phyloP scores from a whole-genome alignment of 2,329 filamentous ascomycete species.

The Paracoccidioides brasiliensis region DNA sequence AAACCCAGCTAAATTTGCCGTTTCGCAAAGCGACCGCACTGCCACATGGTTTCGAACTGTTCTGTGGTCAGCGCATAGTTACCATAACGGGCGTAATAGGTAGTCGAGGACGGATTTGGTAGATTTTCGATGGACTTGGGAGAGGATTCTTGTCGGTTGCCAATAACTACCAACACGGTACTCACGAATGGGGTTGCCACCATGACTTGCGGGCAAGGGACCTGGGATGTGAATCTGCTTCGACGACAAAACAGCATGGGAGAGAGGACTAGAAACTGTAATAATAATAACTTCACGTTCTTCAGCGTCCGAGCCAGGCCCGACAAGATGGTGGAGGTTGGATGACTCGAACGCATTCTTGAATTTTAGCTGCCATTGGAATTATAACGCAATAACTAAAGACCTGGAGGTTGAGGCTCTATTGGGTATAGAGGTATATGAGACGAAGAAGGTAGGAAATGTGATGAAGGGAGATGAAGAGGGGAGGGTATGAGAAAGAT shows the following conservation, averaged over 20 bases:
- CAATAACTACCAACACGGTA: neutral
- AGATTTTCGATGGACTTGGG: neutral
- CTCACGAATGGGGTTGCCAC: conserved; percentile 4
- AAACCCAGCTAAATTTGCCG: neutral
- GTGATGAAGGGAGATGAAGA: neutral
- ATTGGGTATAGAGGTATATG: neutral
- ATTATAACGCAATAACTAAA: neutral
- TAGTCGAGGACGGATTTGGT: neutral
- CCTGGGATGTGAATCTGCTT: conserved; percentile 5
- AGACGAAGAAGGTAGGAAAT: neutral
- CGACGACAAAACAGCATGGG: conserved; percentile 5
- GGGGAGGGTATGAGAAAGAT: neutral
- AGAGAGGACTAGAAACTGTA: neutral
- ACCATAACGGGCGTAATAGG: conserved; percentile 5
- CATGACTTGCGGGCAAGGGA: neutral
- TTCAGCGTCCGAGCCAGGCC: neutral
- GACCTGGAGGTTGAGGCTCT: neutral
- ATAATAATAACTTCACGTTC: conserved; percentile 1
- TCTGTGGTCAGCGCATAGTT: neutral
- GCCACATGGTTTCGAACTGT: conserved; percentile 6
- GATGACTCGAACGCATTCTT: conserved; percentile 1
- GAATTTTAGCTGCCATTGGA: neutral
- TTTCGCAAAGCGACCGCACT: conserved; percentile 6
- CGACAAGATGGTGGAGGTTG: neutral
- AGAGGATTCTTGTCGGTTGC: neutral